These are phyloP conservation scores for Schizophyllum commune DNA, from an alignment of 1,284 basidiomycete species.

Conservation along the genomic window DNA sequence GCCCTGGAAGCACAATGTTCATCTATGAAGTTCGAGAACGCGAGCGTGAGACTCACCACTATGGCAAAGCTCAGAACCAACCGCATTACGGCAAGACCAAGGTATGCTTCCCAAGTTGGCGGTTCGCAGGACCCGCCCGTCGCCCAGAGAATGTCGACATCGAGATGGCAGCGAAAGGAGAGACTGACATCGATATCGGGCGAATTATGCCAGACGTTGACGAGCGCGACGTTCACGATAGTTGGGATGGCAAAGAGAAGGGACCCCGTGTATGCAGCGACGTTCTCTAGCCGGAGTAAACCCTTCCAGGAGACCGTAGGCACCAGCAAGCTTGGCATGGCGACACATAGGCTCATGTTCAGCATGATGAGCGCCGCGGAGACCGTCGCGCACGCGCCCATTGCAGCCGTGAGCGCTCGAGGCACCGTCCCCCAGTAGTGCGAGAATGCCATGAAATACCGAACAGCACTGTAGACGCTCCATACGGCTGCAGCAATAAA, in stretches of 20 bases:
- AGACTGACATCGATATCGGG: slow-evolving; percentile 30
- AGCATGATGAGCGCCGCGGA: slow-evolving; percentile 30
- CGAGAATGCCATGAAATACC: slow-evolving; percentile 53
- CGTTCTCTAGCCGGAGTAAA: neutral
- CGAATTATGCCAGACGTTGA: slow-evolving; percentile 40
- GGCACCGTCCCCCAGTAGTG: slow-evolving; percentile 29
- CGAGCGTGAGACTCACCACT: slow-evolving; percentile 33
- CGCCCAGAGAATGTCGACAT: slow-evolving; percentile 61
- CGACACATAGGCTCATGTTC: neutral
- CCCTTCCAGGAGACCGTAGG: neutral
- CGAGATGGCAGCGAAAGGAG: slow-evolving; percentile 44
- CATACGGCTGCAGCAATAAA: slow-evolving; percentile 35
- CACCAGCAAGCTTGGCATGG: neutral
- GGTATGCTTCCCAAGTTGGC: slow-evolving; percentile 42
- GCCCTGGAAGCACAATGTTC: neutral
- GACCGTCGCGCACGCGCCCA: slow-evolving; percentile 54
- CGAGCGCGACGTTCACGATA: slow-evolving; percentile 44
- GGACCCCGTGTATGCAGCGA: slow-evolving; percentile 29
- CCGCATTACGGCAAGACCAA: slow-evolving; percentile 41
- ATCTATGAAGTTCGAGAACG: neutral
- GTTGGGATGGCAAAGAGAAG: slow-evolving; percentile 42
- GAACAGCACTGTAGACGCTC: slow-evolving; percentile 50
- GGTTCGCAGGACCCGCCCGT: slow-evolving; percentile 25
- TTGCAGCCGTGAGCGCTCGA: slow-evolving; percentile 37
- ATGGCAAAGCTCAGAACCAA: slow-evolving; percentile 40